phyloP scores from a whole-genome alignment of 495 filamentous ascomycete species.

The Venustampulla echinocandica region DNA sequence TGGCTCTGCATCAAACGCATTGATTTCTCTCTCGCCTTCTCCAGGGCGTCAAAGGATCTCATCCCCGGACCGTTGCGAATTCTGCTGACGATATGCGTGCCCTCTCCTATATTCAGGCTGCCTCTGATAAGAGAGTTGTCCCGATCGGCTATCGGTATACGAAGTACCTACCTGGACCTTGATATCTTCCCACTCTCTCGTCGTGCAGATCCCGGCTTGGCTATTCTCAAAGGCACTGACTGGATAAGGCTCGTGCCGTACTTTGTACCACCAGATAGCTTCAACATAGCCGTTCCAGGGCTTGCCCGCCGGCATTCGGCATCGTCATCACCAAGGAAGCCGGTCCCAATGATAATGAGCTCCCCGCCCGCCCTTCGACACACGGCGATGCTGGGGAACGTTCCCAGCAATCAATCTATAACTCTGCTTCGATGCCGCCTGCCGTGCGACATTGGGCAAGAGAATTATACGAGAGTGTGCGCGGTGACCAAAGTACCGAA shows the following conservation, averaged over 20 bases:
- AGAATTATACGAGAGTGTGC: neutral
- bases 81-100: neutral
- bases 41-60: neutral
- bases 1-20: neutral
- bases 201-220: neutral
- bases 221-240: too few relatives aligned
- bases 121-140: neutral
- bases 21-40: neutral
- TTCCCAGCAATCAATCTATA: neutral
- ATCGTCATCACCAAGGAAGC: too few relatives aligned
- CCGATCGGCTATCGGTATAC: neutral
- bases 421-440: neutral
- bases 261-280: neutral
- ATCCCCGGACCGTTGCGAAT: neutral
- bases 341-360: too few relatives aligned
- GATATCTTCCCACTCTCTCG: neutral
- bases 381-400: neutral
- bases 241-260: neutral
- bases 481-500: neutral
- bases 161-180: too few relatives aligned
- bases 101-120: neutral
- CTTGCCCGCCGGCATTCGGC: neutral
- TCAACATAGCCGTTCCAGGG: neutral
- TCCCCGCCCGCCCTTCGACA: neutral
- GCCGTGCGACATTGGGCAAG: slow-evolving; percentile 14